phyloP scores from a whole-genome alignment of 1,139 yeast species.

The Kurtzmaniella quercitrusa region DNA sequence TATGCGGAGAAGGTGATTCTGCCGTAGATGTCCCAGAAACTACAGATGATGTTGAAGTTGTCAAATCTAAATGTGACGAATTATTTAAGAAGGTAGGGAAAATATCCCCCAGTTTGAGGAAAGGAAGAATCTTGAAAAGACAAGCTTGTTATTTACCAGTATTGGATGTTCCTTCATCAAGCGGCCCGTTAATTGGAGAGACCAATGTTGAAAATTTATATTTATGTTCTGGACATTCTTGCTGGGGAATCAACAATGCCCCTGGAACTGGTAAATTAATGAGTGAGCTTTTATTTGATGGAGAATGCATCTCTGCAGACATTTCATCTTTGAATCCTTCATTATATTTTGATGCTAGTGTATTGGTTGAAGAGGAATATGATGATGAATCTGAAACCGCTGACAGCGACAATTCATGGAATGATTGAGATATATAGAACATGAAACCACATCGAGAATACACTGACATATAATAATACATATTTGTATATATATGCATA shows the following conservation, averaged over 20 bases:
- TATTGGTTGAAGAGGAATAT: slow-evolving; percentile 42
- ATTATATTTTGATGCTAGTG: slow-evolving; percentile 74
- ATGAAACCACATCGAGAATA: background rate
- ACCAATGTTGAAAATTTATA: slow-evolving; percentile 57
- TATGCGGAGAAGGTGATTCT: slow-evolving; percentile 96
- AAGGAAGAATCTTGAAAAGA: slow-evolving; percentile 73
- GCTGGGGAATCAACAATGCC: slow-evolving; percentile 96
- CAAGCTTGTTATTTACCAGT: slow-evolving; percentile 98
- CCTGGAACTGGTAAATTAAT: slow-evolving; percentile 93
- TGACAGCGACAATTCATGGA: slow-evolving; percentile 10
- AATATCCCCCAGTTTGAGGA: slow-evolving; percentile 63
- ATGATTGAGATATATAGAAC: background rate
- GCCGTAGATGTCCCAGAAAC: slow-evolving; percentile 89
- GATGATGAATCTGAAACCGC: slow-evolving; percentile 18
- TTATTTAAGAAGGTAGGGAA: slow-evolving; percentile 78
- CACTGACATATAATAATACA: background rate
- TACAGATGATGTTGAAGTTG: slow-evolving; percentile 89
- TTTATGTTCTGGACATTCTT: slow-evolving; percentile 10
- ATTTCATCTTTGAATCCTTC: slow-evolving; percentile 81
- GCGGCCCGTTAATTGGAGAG: slow-evolving; percentile 93
- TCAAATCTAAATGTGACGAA: slow-evolving; percentile 83
- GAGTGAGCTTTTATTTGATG: slow-evolving; percentile 85
- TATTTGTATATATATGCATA: background rate
- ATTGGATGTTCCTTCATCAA: slow-evolving; percentile 82
- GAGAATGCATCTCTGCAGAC: slow-evolving; percentile 75